phyloP scores from a whole-genome alignment of 2,329 filamentous ascomycete species.

The Lithohypha guttulata region DNA sequence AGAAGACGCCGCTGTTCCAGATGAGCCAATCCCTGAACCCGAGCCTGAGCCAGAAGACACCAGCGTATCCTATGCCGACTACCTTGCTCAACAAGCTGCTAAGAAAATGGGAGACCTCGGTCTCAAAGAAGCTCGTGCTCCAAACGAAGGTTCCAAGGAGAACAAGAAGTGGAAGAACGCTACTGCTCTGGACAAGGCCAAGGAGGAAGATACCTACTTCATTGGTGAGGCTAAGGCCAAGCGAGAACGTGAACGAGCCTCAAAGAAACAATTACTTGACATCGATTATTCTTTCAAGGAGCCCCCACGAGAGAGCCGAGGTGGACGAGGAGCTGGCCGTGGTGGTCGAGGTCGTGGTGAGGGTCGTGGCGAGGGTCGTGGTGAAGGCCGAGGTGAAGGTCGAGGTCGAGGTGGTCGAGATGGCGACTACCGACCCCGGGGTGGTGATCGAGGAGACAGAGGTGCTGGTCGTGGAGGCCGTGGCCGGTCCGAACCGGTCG shows the following conservation, averaged over 20 bases:
- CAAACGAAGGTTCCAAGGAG: conserved; percentile 80
- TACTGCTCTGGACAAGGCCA: conserved; percentile 38
- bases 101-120: conserved; percentile 62
- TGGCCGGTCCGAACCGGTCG: conserved; percentile 23
- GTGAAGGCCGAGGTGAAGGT: conserved; percentile 36
- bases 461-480: conserved; percentile 22
- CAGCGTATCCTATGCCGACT: conserved; percentile 80
- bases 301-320: conserved; percentile 45
- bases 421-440: conserved; percentile 26
- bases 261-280: conserved; percentile 81
- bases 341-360: conserved; percentile 35
- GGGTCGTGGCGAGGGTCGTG: conserved; percentile 34
- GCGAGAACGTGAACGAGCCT: conserved; percentile 70
- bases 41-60: conserved; percentile 63
- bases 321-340: conserved; percentile 38
- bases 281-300: conserved; percentile 78
- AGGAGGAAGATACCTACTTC: conserved; percentile 63
- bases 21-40: conserved; percentile 23
- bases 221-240: conserved; percentile 63
- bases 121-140: conserved; percentile 64
- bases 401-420: conserved; percentile 27
- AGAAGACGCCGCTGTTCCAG: conserved; percentile 22
- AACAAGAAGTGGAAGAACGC: conserved; percentile 49
- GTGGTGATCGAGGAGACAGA: conserved; percentile 13
- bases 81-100: conserved; percentile 64